These are phyloP conservation scores for Calycina marina DNA, from an alignment of 2,329 filamentous ascomycete genomes.

Conservation along the genomic window DNA sequence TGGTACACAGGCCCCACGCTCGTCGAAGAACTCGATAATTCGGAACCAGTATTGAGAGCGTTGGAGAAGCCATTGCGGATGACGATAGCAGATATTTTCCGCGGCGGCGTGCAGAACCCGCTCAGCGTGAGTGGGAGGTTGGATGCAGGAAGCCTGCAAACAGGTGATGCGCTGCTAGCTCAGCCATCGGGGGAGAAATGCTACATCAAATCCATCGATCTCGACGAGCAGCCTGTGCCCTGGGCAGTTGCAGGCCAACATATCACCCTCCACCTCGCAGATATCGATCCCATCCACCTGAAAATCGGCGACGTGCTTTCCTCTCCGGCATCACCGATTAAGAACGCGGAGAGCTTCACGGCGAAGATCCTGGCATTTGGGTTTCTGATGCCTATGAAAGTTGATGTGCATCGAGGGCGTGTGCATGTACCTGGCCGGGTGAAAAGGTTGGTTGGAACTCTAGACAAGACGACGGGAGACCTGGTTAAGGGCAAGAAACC, in stretches of 20 bases:
- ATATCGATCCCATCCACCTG: slow-evolving; percentile 75
- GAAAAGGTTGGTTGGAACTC: slow-evolving; percentile 49
- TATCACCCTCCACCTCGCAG: slow-evolving; percentile 64
- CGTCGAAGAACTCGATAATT: slow-evolving; percentile 72
- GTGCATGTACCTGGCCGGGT: slow-evolving; percentile 68
- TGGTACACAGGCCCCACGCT: slow-evolving; percentile 79
- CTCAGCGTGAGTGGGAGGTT: slow-evolving; percentile 77
- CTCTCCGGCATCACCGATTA: slow-evolving; percentile 48
- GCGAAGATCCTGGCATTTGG: slow-evolving; percentile 83
- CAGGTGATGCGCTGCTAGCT: slow-evolving; percentile 65
- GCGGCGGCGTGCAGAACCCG: slow-evolving; percentile 63
- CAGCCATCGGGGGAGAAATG: slow-evolving; percentile 74
- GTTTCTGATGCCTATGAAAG: slow-evolving; percentile 71
- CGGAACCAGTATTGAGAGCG: slow-evolving; percentile 55
- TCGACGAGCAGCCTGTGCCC: slow-evolving; percentile 57
- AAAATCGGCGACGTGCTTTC: slow-evolving; percentile 80
- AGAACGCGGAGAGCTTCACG: slow-evolving; percentile 58
- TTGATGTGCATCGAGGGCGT: slow-evolving; percentile 79
- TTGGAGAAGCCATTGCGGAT: slow-evolving; percentile 71
- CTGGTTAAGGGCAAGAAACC: slow-evolving; percentile 64
- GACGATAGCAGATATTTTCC: slow-evolving; percentile 78
- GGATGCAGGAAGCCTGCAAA: slow-evolving; percentile 69
- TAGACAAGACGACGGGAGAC: slow-evolving; percentile 70
- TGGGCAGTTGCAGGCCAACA: slow-evolving; percentile 94
- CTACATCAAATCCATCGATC: slow-evolving; percentile 66